A percentile compares a stretch with the other conserved stretches of the same genome.
Evolutionary conservation across 768 basidiomycete species (phyloP).

Genomic region (Collybia sp.): DNA sequence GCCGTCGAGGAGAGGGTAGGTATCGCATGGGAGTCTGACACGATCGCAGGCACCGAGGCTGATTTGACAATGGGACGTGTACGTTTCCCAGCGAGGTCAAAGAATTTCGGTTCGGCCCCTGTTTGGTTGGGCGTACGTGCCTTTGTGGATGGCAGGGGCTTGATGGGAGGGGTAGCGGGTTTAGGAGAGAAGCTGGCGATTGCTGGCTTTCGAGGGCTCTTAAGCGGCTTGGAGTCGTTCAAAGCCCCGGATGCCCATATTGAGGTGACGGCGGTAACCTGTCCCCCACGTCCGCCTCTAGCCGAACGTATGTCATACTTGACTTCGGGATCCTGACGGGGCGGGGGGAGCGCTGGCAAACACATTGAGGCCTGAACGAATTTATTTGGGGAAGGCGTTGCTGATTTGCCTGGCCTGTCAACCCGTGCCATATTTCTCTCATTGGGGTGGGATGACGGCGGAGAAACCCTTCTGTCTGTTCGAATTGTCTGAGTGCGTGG

Average conservation of each 20-base stretch:
- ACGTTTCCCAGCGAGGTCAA: conserved; percentile 14
- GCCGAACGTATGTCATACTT: conserved; percentile 76
- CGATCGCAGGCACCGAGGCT: conserved; percentile 59
- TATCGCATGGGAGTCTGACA: conserved; percentile 69
- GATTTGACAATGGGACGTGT: conserved; percentile 47
- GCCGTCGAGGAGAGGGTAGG: conserved; percentile 75
- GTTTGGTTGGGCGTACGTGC: neutral
- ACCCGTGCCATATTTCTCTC: conserved; percentile 2
- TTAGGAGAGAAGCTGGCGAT: too few relatives aligned
- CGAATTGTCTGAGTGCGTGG: conserved; percentile 4
- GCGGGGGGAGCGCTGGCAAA: conserved; percentile 26
- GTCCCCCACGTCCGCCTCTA: conserved; percentile 72
- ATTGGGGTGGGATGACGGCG: conserved; percentile 1
- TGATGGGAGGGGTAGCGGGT: neutral
- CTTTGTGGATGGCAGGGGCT: neutral
- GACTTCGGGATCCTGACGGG: conserved; percentile 41
- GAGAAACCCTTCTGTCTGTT: conserved; percentile 5
- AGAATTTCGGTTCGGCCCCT: conserved; percentile 3
- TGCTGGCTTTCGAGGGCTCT: neutral
- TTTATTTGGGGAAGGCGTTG: conserved; percentile 14
- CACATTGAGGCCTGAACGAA: conserved; percentile 17
- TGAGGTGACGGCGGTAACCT: conserved; percentile 67
- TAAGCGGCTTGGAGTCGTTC: conserved; percentile 5
- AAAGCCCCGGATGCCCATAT: conserved; percentile 63
- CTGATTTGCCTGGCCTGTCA: conserved; percentile 10